Evolutionary conservation across 768 basidiomycete genomes (phyloP), one percentile per base, ranked within the genome.

Genomic region (Pholiota conissans): DNA sequence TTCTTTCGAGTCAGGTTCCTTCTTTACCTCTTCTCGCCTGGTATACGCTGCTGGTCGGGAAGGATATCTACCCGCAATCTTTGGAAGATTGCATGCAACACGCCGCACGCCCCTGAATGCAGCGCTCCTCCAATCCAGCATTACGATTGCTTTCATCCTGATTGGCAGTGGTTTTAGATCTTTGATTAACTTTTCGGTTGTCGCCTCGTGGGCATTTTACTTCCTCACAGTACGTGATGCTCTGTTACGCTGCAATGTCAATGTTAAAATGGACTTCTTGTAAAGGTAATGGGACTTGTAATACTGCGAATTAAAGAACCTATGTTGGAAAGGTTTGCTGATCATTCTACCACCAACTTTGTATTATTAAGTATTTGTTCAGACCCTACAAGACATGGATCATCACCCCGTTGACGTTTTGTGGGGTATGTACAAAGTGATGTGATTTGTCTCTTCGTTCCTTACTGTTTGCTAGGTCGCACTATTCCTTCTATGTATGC

Each of bases 381-480:
- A 91, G 95, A 56, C 96, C 96, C 1, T 98, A 98, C 69, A 91
- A 85, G 65, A 91, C 93, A 5, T 97, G 89, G 87, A 89, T 97
- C 30, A 81, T 84, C 34, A 98, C 96, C 0, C 96, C 96, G 1
- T 76, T 98, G 28, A 85, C 79, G 4, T 98, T 98, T 72, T 96
- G 94, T 65, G 87, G 81, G 29, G 93, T 94, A 67, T 58, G 87
- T 49, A 35, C 57, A 60, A 46, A 30, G 27, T 8, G 51, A 18
- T 59, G 47, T 32, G 32, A 14, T 45, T 22, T 24, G 20, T 20
- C 35, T n/a, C 24, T 39, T 49, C 20, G 13, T 60, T 8, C 28
- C 37, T 54, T 46, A 58, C 37, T 39, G n/a, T 18, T 62, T 49
- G 51, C 10, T 57, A 92, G 90, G 89, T 95, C 10, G 93, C 94